Conservation (phyloP, 2,329 filamentous ascomycete species). For the Verticillium isaacii region DNA sequence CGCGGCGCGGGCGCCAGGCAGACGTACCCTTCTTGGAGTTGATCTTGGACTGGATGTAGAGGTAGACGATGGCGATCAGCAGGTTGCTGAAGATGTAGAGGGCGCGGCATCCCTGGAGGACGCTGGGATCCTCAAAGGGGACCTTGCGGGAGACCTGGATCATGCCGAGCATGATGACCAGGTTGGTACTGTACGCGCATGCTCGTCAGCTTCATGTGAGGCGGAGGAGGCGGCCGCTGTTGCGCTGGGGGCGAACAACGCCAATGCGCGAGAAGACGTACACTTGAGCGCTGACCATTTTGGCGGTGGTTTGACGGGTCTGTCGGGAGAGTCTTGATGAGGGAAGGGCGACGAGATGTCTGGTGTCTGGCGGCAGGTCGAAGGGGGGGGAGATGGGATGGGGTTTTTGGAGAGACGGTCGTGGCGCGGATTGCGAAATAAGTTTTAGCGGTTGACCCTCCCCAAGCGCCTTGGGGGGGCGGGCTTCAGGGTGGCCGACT, state of each 20-base stretch:
- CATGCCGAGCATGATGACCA: constrained; percentile 93
- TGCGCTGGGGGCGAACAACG: not conserved
- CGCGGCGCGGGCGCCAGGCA: not conserved
- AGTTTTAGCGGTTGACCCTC: not conserved
- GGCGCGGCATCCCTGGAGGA: constrained; percentile 52
- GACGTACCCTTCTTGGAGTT: constrained; percentile 92
- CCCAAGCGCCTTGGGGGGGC: not conserved
- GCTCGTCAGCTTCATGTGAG: constrained; percentile 16
- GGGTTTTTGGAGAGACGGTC: not conserved
- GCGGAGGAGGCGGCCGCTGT: not conserved
- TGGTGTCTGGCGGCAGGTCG: not conserved
- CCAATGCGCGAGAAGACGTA: constrained; percentile 10
- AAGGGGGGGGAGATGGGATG: not conserved
- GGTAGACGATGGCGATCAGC: constrained; percentile 78
- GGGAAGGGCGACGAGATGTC: not conserved
- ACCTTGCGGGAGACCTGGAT: constrained; percentile 98
- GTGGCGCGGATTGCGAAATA: not conserved
- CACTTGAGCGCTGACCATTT: constrained; percentile 22
- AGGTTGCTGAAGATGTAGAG: constrained; percentile 61
- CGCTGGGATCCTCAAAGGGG: constrained; percentile 77
- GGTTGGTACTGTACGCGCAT: constrained; percentile 64
- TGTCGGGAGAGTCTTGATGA: not conserved
- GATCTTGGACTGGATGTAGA: constrained; percentile 80
- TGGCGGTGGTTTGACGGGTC: constrained; percentile 9
- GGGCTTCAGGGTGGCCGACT: not conserved